Percentiles rank a stretch among this genome's conserved stretches.
These are phyloP conservation scores for Conoideocrella luteorostrata DNA, from an alignment of 2,329 filamentous ascomycete species.

Conservation along the genomic window DNA sequence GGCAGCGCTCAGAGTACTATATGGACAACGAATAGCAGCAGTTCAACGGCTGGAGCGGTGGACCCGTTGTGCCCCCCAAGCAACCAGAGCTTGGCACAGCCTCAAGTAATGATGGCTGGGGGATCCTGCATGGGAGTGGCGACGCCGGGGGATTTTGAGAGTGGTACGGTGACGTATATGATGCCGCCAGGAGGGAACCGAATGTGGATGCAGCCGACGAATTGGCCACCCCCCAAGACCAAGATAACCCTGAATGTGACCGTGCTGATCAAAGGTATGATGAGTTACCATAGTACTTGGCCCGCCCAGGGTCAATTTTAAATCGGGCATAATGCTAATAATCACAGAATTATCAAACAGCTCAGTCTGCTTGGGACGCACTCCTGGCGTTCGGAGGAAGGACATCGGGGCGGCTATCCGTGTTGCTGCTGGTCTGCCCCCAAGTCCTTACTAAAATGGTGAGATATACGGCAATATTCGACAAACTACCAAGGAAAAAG, in stretches of 20 bases:
- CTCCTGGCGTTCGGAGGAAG: slow-evolving; percentile 31
- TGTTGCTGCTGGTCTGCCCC: slow-evolving; percentile 16
- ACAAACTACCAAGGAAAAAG: neutral
- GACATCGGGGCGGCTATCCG: slow-evolving; percentile 29
- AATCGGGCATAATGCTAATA: slow-evolving; percentile 5
- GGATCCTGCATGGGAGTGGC: neutral
- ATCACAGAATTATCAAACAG: slow-evolving; percentile 27
- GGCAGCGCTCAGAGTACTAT: neutral
- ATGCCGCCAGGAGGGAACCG: slow-evolving; percentile 3
- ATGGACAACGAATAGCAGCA: slow-evolving; percentile 8
- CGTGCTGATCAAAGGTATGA: slow-evolving; percentile 27
- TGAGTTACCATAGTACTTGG: neutral
- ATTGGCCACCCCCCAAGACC: slow-evolving; percentile 20
- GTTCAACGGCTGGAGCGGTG: neutral
- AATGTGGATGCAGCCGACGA: slow-evolving; percentile 10
- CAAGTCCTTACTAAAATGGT: no score
- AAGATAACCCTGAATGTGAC: slow-evolving; percentile 30
- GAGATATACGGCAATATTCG: neutral
- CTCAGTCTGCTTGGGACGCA: slow-evolving; percentile 33
- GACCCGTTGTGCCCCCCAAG: neutral
- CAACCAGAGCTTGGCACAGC: neutral
- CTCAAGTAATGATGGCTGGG: neutral
- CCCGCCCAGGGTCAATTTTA: no score
- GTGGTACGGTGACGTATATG: slow-evolving; percentile 5
- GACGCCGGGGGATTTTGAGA: neutral